Percentiles rank a stretch among this genome's conserved stretches.
phyloP scores from a whole-genome alignment of 2,329 filamentous ascomycete genomes.

The Calycina herbarum region DNA sequence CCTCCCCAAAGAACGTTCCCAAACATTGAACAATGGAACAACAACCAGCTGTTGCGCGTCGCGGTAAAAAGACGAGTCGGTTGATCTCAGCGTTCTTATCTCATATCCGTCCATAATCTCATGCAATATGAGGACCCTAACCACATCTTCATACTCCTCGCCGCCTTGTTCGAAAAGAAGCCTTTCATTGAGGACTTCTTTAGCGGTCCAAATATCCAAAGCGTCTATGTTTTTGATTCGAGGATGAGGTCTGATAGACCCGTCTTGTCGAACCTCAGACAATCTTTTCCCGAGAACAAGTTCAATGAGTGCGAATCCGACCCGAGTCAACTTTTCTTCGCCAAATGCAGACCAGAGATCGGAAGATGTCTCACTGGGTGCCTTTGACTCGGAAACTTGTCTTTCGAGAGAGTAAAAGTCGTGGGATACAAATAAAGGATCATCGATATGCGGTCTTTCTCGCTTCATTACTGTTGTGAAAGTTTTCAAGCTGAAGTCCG shows the following conservation, averaged over 20 bases:
- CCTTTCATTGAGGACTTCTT: not conserved
- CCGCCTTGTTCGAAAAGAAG: not conserved
- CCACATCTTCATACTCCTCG: slow-evolving; percentile 5
- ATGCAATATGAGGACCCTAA: slow-evolving; percentile 4
- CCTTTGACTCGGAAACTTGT: not conserved
- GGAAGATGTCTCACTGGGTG: not conserved
- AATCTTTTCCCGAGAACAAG: not conserved
- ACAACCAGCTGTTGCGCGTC: not conserved
- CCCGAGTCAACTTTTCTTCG: slow-evolving; percentile 3
- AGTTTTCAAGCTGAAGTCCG: not conserved
- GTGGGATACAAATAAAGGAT: slow-evolving; percentile 1
- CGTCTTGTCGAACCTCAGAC: slow-evolving; percentile 12
- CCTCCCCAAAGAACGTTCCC: not conserved
- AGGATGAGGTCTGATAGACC: slow-evolving; percentile 8
- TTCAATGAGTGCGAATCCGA: not conserved
- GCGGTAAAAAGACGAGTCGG: slow-evolving; percentile 5
- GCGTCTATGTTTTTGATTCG: not conserved
- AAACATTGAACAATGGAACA: not conserved
- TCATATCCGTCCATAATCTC: not conserved
- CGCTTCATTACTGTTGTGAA: not conserved
- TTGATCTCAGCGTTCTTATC: slow-evolving; percentile 4
- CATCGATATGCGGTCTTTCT: not conserved
- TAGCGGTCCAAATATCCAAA: not conserved
- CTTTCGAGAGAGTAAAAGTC: slow-evolving; percentile 1
- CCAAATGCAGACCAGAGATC: not conserved